Evolutionary conservation across 192 early-diverging fungal genomes (phyloP), one percentile per base, ranked within the genome.

Genomic region (Coemansia sp.): DNA sequence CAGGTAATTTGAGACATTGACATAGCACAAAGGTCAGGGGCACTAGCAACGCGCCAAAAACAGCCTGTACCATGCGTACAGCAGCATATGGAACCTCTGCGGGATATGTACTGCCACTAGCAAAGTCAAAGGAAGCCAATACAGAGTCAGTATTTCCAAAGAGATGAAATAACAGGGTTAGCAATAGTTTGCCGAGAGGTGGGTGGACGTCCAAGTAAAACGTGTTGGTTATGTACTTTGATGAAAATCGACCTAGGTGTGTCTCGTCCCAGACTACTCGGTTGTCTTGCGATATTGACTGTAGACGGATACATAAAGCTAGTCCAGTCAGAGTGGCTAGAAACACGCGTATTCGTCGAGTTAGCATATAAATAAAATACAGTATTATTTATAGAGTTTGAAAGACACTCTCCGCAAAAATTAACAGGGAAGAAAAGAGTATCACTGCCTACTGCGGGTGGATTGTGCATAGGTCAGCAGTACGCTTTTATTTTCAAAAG

Each of bases 161-260:
- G 13, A 95, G 40, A 1, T 85, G 44, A 24, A 94, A 96, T 4
- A 94, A 65, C 31, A 91, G 51, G 1, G 88, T 88, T 27, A 90
- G 75, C 5, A 93, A 68, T 67, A 92, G 89, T 77, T 92, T 93
- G 49, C 89, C 92, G 38, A 99, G 79, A 0, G 97, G 97, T 36
- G 96, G 97, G 76, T 99, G 97, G 1, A 99, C 97, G 82, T 99
- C 97, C 71, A 95, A 95, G 71, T 98, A 98, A 69, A 99, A 99
- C 43, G 88, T 89, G 31, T 90, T 79, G 49, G 94, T 92, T 33
- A 97, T 77, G 81, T 99, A 99, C 76, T 93, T 87, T 27, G 91
- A 91, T 22, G 91, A 96, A 79, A 99, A 99, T 85, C 95, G 94
- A 64, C 96, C 96, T 86, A 98, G 98, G 65, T 98, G 96, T 7